Base-by-base conservation (phyloP, 2,329 filamentous ascomycete species). In the Aspergillus texensis region DNA sequence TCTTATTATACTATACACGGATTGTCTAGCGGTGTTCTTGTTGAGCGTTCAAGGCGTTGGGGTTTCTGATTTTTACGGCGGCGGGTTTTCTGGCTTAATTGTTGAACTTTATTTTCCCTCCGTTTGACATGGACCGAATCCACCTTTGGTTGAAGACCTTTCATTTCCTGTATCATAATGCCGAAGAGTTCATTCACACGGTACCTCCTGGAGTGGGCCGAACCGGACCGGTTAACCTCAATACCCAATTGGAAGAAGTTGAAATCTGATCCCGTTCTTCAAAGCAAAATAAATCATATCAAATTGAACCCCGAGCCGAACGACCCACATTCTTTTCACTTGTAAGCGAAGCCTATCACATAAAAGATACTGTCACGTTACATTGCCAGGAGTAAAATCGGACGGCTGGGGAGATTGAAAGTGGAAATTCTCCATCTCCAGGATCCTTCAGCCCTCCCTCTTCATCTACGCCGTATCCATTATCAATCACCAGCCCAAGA, bases 171-270 rank as follows among this genome's bases (percentile, higher is more conserved):
- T 36, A 53, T 53, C 16, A 56, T 39, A 43, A 30, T 43, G 32
- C 53, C 53, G 53, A 41, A 26, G 24, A 28, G 45, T 36, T 21
- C 43, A 9, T 56, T 39, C n/a, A 36, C n/a, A 36, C 57, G 46
- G 45, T 59, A 14, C 57, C 46, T 52, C 46, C 57, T 59, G 57
- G 57, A 41, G 46, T 50, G 57, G 46, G 46, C 57, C 46, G 34
- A 43, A 39, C 56, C 39, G 16, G 39, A 34, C 48, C 19, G 28
- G 48, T n/a, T 52, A 52, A 34, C 19, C 16, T n/a, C 28, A n/a
- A 52, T 52, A 52, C 48, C 48, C 28, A 52, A 52, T 52, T 52
- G 28, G 48, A 52, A 30, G n/a, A 30, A 30, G 30, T 12, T 52
- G 48, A n/a, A 34, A 14, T 32, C 28, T n/a, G 19, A 30, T 30